Evolutionary conservation across 805 yeast genomes (phyloP).

Genomic region (Candida saitoana): DNA sequence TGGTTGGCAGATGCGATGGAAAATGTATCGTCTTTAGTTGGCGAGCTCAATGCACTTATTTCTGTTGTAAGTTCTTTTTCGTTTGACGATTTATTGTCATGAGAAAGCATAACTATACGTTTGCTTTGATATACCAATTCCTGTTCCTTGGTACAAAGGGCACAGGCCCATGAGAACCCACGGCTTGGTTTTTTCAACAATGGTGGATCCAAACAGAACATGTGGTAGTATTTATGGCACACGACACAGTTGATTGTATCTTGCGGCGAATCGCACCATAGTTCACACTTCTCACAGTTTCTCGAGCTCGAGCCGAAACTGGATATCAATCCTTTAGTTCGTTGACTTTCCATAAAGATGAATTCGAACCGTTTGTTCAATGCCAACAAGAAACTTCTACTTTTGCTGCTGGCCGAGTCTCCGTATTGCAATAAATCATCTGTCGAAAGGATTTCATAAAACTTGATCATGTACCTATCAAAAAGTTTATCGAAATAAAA

Average conservation of each 20-base stretch:
- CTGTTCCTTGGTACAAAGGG: slow-evolving; percentile 60
- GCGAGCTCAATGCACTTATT: slow-evolving; percentile 10
- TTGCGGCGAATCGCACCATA: slow-evolving; percentile 68
- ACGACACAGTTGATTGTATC: slow-evolving; percentile 80
- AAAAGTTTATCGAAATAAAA: slow-evolving; percentile 84
- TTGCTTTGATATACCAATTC: slow-evolving; percentile 42
- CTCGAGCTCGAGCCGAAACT: slow-evolving; percentile 53
- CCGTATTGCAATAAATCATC: slow-evolving; percentile 37
- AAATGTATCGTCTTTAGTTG: slow-evolving; percentile 6
- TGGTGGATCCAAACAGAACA: slow-evolving; percentile 86
- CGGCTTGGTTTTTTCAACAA: slow-evolving; percentile 71
- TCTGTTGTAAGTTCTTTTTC: slow-evolving; percentile 30
- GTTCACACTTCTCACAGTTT: slow-evolving; percentile 69
- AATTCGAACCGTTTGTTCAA: slow-evolving; percentile 65
- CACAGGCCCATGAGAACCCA: slow-evolving; percentile 91
- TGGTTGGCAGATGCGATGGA: slow-evolving; percentile 5
- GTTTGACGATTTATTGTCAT: slow-evolving; percentile 39
- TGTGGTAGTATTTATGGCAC: slow-evolving; percentile 68
- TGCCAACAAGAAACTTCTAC: slow-evolving; percentile 57
- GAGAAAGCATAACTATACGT: slow-evolving; percentile 37
- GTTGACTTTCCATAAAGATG: slow-evolving; percentile 68
- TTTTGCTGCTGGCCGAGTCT: slow-evolving; percentile 41
- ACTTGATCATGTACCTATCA: slow-evolving; percentile 79
- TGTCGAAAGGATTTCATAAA: slow-evolving; percentile 74
- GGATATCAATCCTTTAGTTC: slow-evolving; percentile 57